Percentiles rank a stretch among this genome's conserved stretches.
Evolutionary conservation across 805 yeast genomes (phyloP).

Genomic region (Spathaspora sp.): DNA sequence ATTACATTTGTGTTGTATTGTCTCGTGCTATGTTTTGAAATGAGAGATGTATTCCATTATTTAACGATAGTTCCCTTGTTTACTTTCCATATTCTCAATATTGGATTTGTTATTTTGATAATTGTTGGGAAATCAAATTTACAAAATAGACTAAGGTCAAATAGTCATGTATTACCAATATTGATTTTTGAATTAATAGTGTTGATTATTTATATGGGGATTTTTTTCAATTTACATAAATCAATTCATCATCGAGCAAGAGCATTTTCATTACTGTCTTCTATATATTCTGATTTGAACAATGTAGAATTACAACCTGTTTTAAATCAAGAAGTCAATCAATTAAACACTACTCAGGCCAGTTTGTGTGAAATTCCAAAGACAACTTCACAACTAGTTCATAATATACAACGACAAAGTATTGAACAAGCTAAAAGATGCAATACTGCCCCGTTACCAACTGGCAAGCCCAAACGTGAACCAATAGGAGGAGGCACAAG

Average conservation of each 20-base stretch:
- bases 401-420: not conserved
- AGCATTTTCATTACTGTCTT: not conserved
- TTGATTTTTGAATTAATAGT: not conserved
- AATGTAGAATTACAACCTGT: not conserved
- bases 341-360: not conserved
- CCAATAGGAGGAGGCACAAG: not conserved
- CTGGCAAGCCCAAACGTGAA: not conserved
- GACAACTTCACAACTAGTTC: not conserved
- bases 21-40: not conserved
- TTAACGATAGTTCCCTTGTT: not conserved
- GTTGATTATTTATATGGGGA: not conserved
- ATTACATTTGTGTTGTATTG: not conserved
- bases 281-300: slow-evolving; percentile 1
- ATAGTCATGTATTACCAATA: not conserved
- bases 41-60: slow-evolving; percentile 1
- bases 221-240: not conserved
- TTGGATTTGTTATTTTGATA: not conserved
- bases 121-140: not conserved
- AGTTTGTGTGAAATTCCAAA: not conserved
- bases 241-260: not conserved
- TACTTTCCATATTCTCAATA: not conserved
- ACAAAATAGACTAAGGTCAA: not conserved
- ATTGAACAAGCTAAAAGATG: not conserved
- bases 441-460: not conserved
- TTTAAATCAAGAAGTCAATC: not conserved